Conservation (phyloP, 2,329 filamentous ascomycete species). For the Fusarium xylarioides region DNA sequence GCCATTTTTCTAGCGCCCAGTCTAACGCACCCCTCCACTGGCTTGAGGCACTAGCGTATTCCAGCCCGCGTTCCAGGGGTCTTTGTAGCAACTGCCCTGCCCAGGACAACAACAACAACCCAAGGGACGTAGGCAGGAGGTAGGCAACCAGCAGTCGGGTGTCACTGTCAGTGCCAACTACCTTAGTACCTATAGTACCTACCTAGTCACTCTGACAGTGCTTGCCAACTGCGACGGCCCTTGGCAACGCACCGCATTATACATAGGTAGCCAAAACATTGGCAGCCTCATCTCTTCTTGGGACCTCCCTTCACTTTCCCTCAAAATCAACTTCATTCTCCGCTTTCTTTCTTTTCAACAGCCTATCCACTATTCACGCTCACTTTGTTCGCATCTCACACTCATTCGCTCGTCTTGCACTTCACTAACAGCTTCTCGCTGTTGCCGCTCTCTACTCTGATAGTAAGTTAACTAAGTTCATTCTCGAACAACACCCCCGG, state of each 20-base stretch:
- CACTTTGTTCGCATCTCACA: background rate
- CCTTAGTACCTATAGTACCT: background rate
- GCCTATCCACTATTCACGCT: background rate
- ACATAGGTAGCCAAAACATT: conserved; percentile 36
- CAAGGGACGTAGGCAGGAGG: background rate
- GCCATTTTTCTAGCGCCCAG: conserved; percentile 28
- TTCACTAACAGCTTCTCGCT: conserved; percentile 11
- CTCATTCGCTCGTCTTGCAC: background rate
- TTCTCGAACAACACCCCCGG: conserved; percentile 4
- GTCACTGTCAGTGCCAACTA: background rate
- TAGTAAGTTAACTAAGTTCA: background rate
- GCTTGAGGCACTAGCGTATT: conserved; percentile 22
- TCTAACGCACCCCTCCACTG: conserved; percentile 19
- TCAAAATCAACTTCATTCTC: conserved; percentile 14
- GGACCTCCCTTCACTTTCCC: conserved; percentile 25
- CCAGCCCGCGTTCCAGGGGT: conserved; percentile 19
- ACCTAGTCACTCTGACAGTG: conserved; percentile 14
- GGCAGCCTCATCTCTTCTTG: conserved; percentile 40
- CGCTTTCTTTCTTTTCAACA: background rate
- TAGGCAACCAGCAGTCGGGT: background rate
- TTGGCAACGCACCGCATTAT: conserved; percentile 10
- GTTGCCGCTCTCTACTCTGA: conserved; percentile 7
- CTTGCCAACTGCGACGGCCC: conserved; percentile 16
- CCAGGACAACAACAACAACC: background rate
- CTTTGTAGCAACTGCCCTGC: conserved; percentile 11